These are phyloP conservation scores for Alliaria petiolata DNA, from an alignment of 345 rosid species.

Conservation along the genomic window DNA sequence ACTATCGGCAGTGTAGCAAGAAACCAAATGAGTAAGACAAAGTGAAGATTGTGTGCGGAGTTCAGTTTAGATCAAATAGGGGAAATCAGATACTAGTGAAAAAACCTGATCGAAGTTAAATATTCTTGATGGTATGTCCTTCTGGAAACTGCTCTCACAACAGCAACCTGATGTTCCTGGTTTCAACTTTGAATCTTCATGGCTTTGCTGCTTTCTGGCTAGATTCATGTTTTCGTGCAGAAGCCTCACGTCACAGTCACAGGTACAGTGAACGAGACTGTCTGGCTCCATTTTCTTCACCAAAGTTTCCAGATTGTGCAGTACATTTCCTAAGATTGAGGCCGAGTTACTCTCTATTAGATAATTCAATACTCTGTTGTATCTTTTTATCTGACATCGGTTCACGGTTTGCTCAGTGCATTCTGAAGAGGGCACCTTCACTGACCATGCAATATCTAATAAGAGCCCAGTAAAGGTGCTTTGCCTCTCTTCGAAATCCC, in stretches of 20 bases:
- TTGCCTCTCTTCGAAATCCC: slow-evolving; percentile 43
- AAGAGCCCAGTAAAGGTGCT: slow-evolving; percentile 54
- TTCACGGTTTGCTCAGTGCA: slow-evolving; percentile 35
- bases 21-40: slow-evolving; percentile 6
- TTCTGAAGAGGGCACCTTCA: slow-evolving; percentile 60
- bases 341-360: slow-evolving; percentile 51
- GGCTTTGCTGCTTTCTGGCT: slow-evolving; percentile 39
- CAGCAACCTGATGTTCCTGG: slow-evolving; percentile 29
- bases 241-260: slow-evolving; percentile 40
- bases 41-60: slow-evolving; percentile 2
- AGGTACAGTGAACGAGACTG: slow-evolving; percentile 26
- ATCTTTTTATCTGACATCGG: slow-evolving; percentile 64
- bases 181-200: slow-evolving; percentile 9
- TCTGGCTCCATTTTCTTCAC: slow-evolving; percentile 36
- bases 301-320: slow-evolving; percentile 47
- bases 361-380: slow-evolving; percentile 51
- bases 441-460: slow-evolving; percentile 84
- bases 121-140: slow-evolving; percentile 35
- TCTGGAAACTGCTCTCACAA: slow-evolving; percentile 35
- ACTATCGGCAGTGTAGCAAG: background rate
- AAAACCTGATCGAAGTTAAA: slow-evolving; percentile 46
- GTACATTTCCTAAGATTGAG: slow-evolving; percentile 50
- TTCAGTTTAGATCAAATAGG: background rate
- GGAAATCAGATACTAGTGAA: slow-evolving; percentile 12
- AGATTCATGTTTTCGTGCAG: slow-evolving; percentile 44